Base-by-base conservation (phyloP, 306 rosid genomes). In the Lupinus albus region DNA sequence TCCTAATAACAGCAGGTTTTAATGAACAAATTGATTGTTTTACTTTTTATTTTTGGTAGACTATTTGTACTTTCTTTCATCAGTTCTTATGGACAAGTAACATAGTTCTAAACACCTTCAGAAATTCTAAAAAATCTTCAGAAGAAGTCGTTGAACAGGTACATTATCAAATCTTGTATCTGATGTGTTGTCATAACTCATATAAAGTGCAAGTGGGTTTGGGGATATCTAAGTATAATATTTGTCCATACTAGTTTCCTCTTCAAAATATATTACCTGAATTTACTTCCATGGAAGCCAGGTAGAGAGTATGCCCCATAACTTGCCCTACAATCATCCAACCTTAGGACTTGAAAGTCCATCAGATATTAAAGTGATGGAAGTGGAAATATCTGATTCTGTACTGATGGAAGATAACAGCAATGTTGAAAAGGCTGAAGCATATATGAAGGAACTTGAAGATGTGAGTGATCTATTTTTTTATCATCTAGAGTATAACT, bases 341-440 rank as follows among this genome's bases (percentile, higher is more conserved):
- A 64, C 72, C 58, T 51, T 59, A 64, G 70, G 70, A 66, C 71
- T 76, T 61, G 84, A 73, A 78, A 75, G 72, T 73, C 79, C 85
- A 61, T 61, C 61, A 17, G 74, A 14, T 79, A 63, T 74, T 52
- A 80, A 80, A 58, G 49, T 68, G 68, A 80, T 70, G 72, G 94
- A 88, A 72, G 59, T 82, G 61, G 86, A 80, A 80, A 74, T 82
- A 38, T 74, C 70, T 42, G 75, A 58, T 74, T 74, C 85, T 67
- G 56, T 72, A 18, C 70, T 60, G 4, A 48, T 74, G 76, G 96
- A 86, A 68, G 89, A 82, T 70, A 83, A 88, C 71, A 78, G 83
- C 71, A 86, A 66, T 71, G 87, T 93, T 62, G 88, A 83, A 86
- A 89, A 88, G 80, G 97, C 96, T 68, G 94, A 88, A 76, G 86